Base-by-base conservation (phyloP, 257 asterid species). In the Rehmannia glutinosa region DNA sequence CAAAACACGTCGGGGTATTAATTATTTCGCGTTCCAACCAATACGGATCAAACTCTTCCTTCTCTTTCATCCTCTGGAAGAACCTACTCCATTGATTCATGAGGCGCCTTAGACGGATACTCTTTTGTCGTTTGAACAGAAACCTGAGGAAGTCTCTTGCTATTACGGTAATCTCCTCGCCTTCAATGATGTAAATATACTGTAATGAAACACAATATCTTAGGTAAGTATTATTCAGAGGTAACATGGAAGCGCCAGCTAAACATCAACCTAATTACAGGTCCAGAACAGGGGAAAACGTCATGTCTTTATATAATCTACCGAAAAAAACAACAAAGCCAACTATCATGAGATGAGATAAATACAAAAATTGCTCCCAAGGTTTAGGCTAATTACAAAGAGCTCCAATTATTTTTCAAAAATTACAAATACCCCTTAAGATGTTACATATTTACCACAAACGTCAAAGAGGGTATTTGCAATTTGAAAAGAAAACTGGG, bases 101-200 rank as follows among this genome's bases (percentile, higher is more conserved):
- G 21, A 80, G 66, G 9, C 87, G 86, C 49, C n/a, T 25, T 8
- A 89, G 81, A 60, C 96, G 96, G 12, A 80, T n/a, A 53, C 96
- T 92, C 86, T 57, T 73, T 63, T 72, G 68, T 46, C 89, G 62
- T 45, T 69, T 78, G 62, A 89, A 83, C 42, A 91, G 23, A 41
- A 70, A 81, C 82, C 52, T 85, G 62, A 87, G 62, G 0, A 73
- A 64, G 79, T 91, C 97, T 73, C 68, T 85, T 19, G 66, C 64
- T 15, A 84, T 57, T 20, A 72, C 79, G 3, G 30, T 77, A 13
- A 86, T 79, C 77, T 88, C 87, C 81, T 83, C 88, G 1, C 88
- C 89, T 17, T 80, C 81, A 23, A 91, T 66, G 59, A 91, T 88
- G 80, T 75, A 82, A 25, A 77, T 74, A 74, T 91, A 88, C 97